Evolutionary conservation across 1,284 basidiomycete genomes (phyloP), one percentile per base, ranked within the genome.

Genomic region (Taiwanofungus camphoratus): DNA sequence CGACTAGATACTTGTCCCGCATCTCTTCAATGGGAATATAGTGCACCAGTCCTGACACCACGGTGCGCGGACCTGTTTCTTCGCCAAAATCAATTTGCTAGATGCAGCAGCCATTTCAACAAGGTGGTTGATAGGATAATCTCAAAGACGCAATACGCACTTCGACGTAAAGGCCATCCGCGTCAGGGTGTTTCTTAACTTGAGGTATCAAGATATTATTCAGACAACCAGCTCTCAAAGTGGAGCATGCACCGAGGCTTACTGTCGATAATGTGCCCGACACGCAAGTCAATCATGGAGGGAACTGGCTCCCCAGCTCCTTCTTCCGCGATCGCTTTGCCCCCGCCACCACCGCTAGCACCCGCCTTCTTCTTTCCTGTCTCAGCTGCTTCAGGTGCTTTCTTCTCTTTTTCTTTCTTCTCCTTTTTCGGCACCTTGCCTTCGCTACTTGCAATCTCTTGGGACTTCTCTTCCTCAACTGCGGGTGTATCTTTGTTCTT

Each of bases 71-170:
- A 27, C 92, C 93, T 1, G 82, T 83, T 62, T 92, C 92, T 64
- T 95, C 92, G 44, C 92, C 94, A 44, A 97, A 71, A 64, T 98
- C 92, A 52, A 97, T 94, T 87, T 92, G 82, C 86, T 92, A 27
- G 33, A 45, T 38, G 16, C 15, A 30, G 40, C 5, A 20, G 20
- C 29, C 1, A 29, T 4, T 7, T 12, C 19, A 22, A 24, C 23
- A 18, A 22, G n/a, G n/a, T n/a, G n/a, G n/a, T n/a, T n/a, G n/a
- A n/a, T n/a, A n/a, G 7, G 5, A 16, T 13, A 3, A 6, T 21
- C 29, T 22, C 32, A 20, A 26, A 22, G 5, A n/a, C 34, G 9
- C 4, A 29, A n/a, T 33, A 36, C 67, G 36, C 58, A 82, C 84
- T 74, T 95, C 92, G 49, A 95, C 79, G 59, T 94, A 96, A 32